Conservation (phyloP, 1,284 basidiomycete species). For the Heimioporus retisporus region DNA sequence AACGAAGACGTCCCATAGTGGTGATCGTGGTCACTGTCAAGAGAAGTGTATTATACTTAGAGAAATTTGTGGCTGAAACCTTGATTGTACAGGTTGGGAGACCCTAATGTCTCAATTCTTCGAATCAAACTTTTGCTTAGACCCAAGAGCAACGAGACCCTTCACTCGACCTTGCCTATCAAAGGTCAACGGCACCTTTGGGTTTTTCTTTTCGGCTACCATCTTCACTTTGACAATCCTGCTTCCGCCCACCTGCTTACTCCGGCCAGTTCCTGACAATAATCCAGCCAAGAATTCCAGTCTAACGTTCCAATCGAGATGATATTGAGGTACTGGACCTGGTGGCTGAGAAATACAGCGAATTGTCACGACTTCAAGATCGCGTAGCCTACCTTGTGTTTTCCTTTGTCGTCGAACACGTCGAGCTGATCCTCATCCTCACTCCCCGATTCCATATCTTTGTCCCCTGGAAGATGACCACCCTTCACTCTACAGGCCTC, state of each 20-base stretch:
- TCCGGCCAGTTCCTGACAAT: conserved; percentile 17
- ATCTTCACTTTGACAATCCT: conserved; percentile 39
- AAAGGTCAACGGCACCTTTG: conserved; percentile 26
- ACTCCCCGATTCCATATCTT: conserved; percentile 25
- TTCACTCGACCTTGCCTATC: conserved; percentile 36
- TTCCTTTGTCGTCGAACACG: conserved; percentile 6
- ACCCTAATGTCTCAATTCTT: conserved; percentile 42
- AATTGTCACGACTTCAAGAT: not conserved
- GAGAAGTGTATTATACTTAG: conserved; percentile 36
- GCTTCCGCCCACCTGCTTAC: conserved; percentile 22
- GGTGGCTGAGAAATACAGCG: conserved; percentile 16
- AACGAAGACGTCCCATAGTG: conserved; percentile 36
- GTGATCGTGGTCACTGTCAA: conserved; percentile 33
- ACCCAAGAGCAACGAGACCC: conserved; percentile 36
- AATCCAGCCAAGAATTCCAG: conserved; percentile 16
- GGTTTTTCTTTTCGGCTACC: no score
- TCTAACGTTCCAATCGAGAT: conserved; percentile 37
- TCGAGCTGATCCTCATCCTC: conserved; percentile 26
- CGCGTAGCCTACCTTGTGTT: conserved; percentile 20
- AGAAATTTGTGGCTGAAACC: conserved; percentile 58
- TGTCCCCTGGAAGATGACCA: conserved; percentile 31
- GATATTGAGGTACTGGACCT: conserved; percentile 24
- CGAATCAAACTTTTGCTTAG: conserved; percentile 41
- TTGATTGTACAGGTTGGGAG: conserved; percentile 48
- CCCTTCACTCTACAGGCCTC: conserved; percentile 40